Percentiles rank a stretch among this genome's conserved stretches.
Conservation (phyloP, 257 asterid genomes). For the Solanum phureja region DNA sequence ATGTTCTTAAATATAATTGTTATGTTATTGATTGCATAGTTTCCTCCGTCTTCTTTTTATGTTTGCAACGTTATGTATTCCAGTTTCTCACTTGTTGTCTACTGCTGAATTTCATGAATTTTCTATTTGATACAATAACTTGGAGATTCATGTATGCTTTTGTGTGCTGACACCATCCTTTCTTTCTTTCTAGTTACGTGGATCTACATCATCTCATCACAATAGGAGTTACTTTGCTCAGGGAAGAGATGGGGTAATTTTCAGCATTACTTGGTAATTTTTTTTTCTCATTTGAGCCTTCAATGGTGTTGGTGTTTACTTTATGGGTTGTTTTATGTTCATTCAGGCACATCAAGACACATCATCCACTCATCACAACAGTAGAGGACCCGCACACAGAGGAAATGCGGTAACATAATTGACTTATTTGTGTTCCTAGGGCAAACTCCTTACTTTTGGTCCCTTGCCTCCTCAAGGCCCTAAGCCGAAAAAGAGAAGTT, state of each 20-base stretch:
- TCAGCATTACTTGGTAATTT: neutral
- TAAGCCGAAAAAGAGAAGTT: neutral
- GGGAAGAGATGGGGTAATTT: slow-evolving; percentile 5
- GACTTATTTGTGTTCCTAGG: neutral
- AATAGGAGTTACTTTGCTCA: neutral
- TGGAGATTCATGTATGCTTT: neutral
- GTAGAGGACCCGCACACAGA: neutral
- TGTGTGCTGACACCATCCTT: neutral
- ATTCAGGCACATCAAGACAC: slow-evolving; percentile 6
- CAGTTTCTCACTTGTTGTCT: neutral
- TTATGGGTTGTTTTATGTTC: neutral
- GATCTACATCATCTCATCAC: neutral
- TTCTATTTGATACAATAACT: neutral
- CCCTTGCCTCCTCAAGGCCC: neutral
- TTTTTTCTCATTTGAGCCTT: neutral
- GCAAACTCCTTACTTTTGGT: neutral
- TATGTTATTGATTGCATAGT: neutral
- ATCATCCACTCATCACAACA: slow-evolving; percentile 4
- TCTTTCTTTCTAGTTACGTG: neutral
- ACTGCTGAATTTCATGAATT: neutral
- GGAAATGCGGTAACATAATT: slow-evolving; percentile 6
- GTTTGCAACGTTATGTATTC: neutral
- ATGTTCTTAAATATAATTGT: neutral
- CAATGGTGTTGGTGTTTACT: neutral
- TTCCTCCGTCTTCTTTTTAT: neutral